A percentile compares a stretch with the other conserved stretches of the same genome.
These are phyloP conservation scores for Capsicum chinense DNA, from an alignment of 257 asterid species.

Conservation along the genomic window DNA sequence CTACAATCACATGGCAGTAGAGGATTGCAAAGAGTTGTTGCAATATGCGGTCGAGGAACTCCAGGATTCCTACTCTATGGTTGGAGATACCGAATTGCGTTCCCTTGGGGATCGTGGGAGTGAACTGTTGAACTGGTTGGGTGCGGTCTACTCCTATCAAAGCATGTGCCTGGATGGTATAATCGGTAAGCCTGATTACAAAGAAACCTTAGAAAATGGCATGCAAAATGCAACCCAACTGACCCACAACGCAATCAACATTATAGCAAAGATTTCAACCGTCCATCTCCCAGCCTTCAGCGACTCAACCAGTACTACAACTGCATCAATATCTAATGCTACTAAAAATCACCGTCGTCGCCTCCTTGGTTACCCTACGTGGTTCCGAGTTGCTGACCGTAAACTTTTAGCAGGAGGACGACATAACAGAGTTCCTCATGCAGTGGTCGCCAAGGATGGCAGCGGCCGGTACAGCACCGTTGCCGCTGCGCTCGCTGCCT, in stretches of 20 bases:
- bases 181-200: constrained; percentile 52
- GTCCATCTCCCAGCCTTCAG: constrained; percentile 47
- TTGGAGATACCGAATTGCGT: constrained; percentile 45
- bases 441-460: constrained; percentile 70
- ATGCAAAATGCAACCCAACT: constrained; percentile 57
- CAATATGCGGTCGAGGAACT: constrained; percentile 57
- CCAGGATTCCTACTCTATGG: constrained; percentile 48
- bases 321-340: not conserved
- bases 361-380: constrained; percentile 50
- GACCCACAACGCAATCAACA: constrained; percentile 68
- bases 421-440: constrained; percentile 42
- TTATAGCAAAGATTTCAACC: constrained; percentile 50
- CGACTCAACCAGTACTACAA: constrained; percentile 1
- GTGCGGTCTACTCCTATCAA: constrained; percentile 51
- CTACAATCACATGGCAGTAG: constrained; percentile 46
- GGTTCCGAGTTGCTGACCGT: constrained; percentile 62
- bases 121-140: constrained; percentile 65
- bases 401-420: constrained; percentile 46
- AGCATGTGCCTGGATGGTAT: constrained; percentile 54
- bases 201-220: constrained; percentile 46
- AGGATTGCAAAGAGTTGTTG: constrained; percentile 68
- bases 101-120: constrained; percentile 46
- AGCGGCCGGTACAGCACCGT: constrained; percentile 64
- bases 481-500: constrained; percentile 51
- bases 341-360: constrained; percentile 39